A percentile compares a stretch with the other conserved stretches of the same genome.
phyloP scores from a whole-genome alignment of 257 asterid species.

The Solanum rostratum region DNA sequence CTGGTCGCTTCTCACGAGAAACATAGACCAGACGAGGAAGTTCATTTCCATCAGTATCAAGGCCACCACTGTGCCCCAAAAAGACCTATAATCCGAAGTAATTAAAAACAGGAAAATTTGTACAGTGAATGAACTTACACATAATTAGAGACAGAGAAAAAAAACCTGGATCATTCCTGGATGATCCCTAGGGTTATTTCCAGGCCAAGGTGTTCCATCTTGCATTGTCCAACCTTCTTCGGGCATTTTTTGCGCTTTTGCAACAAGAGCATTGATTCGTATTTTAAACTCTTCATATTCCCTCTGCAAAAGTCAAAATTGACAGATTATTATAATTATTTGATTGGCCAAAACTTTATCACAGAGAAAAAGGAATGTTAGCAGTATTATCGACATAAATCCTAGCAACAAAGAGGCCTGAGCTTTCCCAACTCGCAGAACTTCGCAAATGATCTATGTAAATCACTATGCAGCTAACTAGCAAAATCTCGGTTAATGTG shows the following conservation, averaged over 20 bases:
- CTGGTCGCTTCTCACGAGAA: slow-evolving; percentile 79
- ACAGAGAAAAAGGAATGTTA: background rate
- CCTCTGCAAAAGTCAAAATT: slow-evolving; percentile 32
- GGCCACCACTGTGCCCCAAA: slow-evolving; percentile 62
- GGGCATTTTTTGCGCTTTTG: slow-evolving; percentile 74
- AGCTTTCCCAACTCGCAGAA: background rate
- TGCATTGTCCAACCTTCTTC: slow-evolving; percentile 88
- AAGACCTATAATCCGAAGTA: slow-evolving; percentile 34
- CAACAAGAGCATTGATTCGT: slow-evolving; percentile 59
- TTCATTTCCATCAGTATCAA: slow-evolving; percentile 73
- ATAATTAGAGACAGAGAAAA: background rate
- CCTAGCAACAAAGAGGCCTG: background rate
- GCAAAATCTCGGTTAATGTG: background rate
- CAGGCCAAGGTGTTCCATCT: slow-evolving; percentile 83
- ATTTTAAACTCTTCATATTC: slow-evolving; percentile 72
- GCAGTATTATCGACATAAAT: background rate
- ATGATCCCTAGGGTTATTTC: slow-evolving; percentile 61
- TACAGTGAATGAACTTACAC: background rate
- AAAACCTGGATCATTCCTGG: slow-evolving; percentile 69
- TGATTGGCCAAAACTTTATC: background rate
- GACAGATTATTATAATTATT: background rate
- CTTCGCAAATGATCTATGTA: background rate
- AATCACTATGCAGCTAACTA: background rate
- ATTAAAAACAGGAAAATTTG: background rate
- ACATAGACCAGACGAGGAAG: slow-evolving; percentile 76